Conservation (phyloP, 139 green algal genomes). For the Chlamydomonas schloesseri region DNA sequence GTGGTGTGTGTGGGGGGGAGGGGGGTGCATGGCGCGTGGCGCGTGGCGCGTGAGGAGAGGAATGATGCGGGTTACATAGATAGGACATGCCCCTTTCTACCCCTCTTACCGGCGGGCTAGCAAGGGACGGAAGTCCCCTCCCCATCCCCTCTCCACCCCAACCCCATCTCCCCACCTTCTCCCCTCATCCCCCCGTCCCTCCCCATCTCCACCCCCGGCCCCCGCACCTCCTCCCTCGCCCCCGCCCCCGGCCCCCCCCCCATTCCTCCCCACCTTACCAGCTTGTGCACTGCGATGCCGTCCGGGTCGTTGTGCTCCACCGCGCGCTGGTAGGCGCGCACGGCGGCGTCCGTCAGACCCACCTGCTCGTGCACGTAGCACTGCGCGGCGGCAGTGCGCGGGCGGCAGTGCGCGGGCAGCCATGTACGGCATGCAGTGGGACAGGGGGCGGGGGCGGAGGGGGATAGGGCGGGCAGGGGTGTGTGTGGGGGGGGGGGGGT, state of each 20-base stretch:
- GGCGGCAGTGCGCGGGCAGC: background rate
- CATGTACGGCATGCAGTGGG: too few species aligned
- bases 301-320: conserved; percentile 83
- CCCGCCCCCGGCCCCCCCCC: background rate
- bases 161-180: too few species aligned
- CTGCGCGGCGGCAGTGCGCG: background rate
- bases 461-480: background rate
- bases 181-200: background rate
- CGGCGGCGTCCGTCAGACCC: conserved; percentile 67
- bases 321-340: conserved; percentile 90
- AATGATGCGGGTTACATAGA: too few species aligned
- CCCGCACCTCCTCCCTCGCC: background rate
- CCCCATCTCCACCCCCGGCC: background rate
- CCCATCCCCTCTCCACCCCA: too few species aligned
- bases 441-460: too few species aligned
- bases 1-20: background rate
- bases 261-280: conserved; percentile 51
- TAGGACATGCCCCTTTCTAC: too few species aligned
- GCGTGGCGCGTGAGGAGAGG: too few species aligned
- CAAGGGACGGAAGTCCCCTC: too few species aligned
- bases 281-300: conserved; percentile 88
- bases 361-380: conserved; percentile 48
- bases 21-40: too few species aligned
- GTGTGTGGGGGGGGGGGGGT: background rate
- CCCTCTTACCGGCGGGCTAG: too few species aligned